These are phyloP conservation scores for Polychaeton citri DNA, from an alignment of 2,329 filamentous ascomycete species.

Conservation along the genomic window DNA sequence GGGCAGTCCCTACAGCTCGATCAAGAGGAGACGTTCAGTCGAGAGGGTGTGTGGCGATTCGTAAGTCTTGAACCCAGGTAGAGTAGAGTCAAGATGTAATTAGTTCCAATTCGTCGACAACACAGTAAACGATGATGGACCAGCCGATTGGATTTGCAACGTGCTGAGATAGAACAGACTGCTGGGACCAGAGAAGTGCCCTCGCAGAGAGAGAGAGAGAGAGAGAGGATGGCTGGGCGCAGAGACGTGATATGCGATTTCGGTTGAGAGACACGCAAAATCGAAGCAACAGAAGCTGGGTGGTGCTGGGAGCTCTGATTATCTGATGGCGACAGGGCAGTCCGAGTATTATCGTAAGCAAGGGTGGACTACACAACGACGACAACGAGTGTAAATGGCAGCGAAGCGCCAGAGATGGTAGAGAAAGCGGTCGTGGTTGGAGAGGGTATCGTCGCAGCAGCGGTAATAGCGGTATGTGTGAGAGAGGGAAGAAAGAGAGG, in stretches of 20 bases:
- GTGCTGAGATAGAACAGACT: too few relatives aligned
- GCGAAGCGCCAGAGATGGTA: neutral
- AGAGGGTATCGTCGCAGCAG: neutral
- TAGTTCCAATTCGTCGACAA: neutral
- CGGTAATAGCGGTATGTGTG: too few relatives aligned
- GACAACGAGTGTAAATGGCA: neutral
- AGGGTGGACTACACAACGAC: neutral
- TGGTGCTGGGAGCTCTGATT: neutral
- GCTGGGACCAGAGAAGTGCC: too few relatives aligned
- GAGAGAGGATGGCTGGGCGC: neutral
- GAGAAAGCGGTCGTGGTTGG: neutral
- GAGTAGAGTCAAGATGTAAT: neutral
- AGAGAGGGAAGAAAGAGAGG: neutral
- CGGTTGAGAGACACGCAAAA: neutral
- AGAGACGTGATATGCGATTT: neutral
- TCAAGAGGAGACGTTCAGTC: neutral
- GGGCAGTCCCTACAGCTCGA: neutral
- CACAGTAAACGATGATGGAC: neutral
- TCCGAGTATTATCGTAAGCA: neutral
- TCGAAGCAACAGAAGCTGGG: neutral
- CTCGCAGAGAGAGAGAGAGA: neutral
- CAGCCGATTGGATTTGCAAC: too few relatives aligned
- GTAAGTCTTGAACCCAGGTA: neutral
- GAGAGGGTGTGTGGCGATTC: neutral
- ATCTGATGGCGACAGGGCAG: neutral